Evolutionary conservation across 352 stramenopile genomes (phyloP), one percentile per base, ranked within the genome.

Genomic region (Phytophthora ohioensis): DNA sequence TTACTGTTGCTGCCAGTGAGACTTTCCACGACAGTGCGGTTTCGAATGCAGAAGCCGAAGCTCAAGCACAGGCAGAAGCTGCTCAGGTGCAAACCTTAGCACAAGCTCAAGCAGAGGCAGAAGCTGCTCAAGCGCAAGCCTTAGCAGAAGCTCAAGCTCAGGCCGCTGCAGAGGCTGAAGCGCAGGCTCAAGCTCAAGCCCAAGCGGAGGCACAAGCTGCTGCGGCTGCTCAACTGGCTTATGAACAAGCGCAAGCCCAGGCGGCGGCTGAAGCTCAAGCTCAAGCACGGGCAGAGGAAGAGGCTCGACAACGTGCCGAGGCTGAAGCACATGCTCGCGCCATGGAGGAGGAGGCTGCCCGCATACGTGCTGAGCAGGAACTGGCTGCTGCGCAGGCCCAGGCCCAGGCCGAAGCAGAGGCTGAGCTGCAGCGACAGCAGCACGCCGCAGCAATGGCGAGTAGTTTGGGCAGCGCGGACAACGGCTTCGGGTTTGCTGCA

Each of bases 331-430:
- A 76, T 15, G 66, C 73, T 53, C 75, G 70, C 30, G 64, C 58
- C 11, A 54, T 69, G 47, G 64, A 73, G 35, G 73, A 81, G 39
- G 72, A 74, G 38, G 48, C 56, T 64, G 51, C 59, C 30, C 75
- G 68, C 11, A 12, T 78, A 31, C 63, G 63, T 49, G 63, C 67
- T 2, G 75, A 79, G 51, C 70, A 75, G 30, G 59, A 77, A 54
- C 64, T 54, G 6, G 48, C 62, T 41, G 34, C 48, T 53, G 60
- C 54, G n/a, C 57, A 73, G 38, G 69, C 68, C 9, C 57, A 73
- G 38, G 69, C 68, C 9, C 54, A 78, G 39, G 73, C 79, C 38
- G 63, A 82, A 46, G 75, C 79, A 38, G 72, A 81, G 45, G 58
- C 59, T 9, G 67, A 79, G 53, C 48, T 67, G 39, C 66, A 66